Conservation (phyloP, 495 filamentous ascomycete species). For the Penicillium diatomitis region DNA sequence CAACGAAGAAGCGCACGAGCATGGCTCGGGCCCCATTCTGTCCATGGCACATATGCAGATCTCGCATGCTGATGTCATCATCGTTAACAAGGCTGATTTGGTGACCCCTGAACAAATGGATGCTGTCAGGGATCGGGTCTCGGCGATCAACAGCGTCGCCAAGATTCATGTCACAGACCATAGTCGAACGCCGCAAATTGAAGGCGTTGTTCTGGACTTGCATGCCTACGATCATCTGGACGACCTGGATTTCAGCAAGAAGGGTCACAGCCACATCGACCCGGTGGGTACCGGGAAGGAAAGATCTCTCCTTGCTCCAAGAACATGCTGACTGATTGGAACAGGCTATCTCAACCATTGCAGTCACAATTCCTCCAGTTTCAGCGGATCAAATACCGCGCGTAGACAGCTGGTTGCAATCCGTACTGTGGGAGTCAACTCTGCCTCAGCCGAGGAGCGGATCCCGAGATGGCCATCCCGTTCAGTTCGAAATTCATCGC, state of each 20-base stretch:
- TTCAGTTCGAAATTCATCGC: constrained; percentile 67
- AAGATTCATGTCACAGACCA: constrained; percentile 73
- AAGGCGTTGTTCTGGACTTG: constrained; percentile 77
- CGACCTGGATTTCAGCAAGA: constrained; percentile 51
- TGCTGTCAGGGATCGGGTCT: constrained; percentile 54
- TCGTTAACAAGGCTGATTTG: constrained; percentile 91
- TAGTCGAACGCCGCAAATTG: constrained; percentile 69
- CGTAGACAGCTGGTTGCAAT: constrained; percentile 76
- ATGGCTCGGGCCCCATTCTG: constrained; percentile 52
- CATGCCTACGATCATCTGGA: constrained; percentile 85
- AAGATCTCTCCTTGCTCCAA: too few relatives aligned
- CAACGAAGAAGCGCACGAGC: constrained; percentile 37
- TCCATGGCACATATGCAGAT: constrained; percentile 95
- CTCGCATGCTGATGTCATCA: constrained; percentile 90
- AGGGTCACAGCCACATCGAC: constrained; percentile 76
- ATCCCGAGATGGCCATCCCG: constrained; percentile 8
- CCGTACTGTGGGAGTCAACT: constrained; percentile 69
- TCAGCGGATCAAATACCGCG: constrained; percentile 38
- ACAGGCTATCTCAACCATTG: constrained; percentile 81
- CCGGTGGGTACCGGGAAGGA: constrained; percentile 30
- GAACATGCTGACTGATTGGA: neutral
- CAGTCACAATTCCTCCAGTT: constrained; percentile 53
- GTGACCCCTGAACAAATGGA: constrained; percentile 62
- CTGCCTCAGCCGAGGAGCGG: constrained; percentile 37
- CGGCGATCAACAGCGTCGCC: constrained; percentile 82